Percentiles rank a stretch among this genome's conserved stretches.
Evolutionary conservation across 192 early-diverging fungal genomes (phyloP).

Genomic region (Linderina pennispora): DNA sequence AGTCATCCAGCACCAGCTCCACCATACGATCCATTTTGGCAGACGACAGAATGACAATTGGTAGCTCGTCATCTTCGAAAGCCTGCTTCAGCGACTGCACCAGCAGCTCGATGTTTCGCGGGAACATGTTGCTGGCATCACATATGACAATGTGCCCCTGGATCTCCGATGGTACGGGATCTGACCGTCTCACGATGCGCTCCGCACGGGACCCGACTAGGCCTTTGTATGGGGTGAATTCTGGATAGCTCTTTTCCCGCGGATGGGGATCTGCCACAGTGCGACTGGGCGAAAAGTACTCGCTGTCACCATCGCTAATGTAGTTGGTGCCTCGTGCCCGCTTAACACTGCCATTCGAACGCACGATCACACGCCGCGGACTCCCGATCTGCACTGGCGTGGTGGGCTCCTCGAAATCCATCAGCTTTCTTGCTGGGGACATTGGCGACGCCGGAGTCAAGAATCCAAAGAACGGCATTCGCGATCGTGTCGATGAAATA

Average conservation of each 20-base stretch:
- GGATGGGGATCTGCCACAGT: neutral
- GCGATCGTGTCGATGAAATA: neutral
- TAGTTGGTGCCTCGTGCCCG: slow-evolving; percentile 14
- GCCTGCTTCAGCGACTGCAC: slow-evolving; percentile 36
- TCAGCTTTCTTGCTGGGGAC: too few relatives aligned
- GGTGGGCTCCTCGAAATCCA: neutral
- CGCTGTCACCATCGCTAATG: slow-evolving; percentile 38
- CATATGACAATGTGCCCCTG: slow-evolving; percentile 38
- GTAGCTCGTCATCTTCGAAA: slow-evolving; percentile 22
- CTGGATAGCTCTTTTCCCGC: neutral
- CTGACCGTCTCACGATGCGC: slow-evolving; percentile 1
- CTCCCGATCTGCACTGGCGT: slow-evolving; percentile 4
- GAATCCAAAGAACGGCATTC: neutral
- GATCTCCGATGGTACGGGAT: slow-evolving; percentile 12
- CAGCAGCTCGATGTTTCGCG: slow-evolving; percentile 41
- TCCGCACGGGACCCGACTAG: slow-evolving; percentile 2
- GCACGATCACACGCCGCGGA: slow-evolving; percentile 14
- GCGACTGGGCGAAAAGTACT: slow-evolving; percentile 25
- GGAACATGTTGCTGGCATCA: slow-evolving; percentile 32
- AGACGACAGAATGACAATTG: slow-evolving; percentile 32
- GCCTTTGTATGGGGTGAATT: slow-evolving; percentile 5
- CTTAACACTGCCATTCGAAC: slow-evolving; percentile 1
- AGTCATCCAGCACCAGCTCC: slow-evolving; percentile 7
- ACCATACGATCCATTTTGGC: slow-evolving; percentile 8
- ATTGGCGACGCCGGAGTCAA: neutral